Base-by-base conservation (phyloP, 805 yeast species). In the Cyberlindnera veronae region DNA sequence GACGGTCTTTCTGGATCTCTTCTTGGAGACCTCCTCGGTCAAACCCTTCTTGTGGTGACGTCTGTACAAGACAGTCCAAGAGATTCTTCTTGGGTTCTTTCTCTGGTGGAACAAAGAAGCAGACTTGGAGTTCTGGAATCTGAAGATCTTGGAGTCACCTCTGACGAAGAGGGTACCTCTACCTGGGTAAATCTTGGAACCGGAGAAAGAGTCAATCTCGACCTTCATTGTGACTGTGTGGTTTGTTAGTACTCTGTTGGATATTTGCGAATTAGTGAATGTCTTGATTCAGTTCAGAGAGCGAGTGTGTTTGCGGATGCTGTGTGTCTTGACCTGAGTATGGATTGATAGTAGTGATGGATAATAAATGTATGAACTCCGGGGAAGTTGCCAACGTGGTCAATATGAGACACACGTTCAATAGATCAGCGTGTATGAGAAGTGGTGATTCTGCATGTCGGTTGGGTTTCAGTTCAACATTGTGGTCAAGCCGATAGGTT, bases 41-140 rank as follows among this genome's bases (percentile, higher is more conserved):
- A 91, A 81, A 79, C 99, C 99, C 80, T 93, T 93, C 85, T 88
- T 89, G 95, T 93, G 98, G 79, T 91, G 96, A 78, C 95, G 87
- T 84, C 99, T 91, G 91, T 78, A 93, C 66, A 93, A 81, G 67
- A 91, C 97, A 60, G 99, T 93, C 99, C 99, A 93, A 56, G 98
- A 82, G 71, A 93, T 82, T 83, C 96, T 86, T 84, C 99, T 90
- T 78, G 99, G 99, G 90, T 93, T 93, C 95, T 93, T 93, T 84
- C 97, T 89, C 81, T 93, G 99, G 69, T 83, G 81, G 93, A 93
- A 93, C 67, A 93, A 84, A 69, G 98, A 89, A 65, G 95, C 91
- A 68, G 95, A 81, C 78, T 93, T 93, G 62, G 97, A 85, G 72
- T 86, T 81, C 74, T 85, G 95, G 93, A 93, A 93, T 83, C 99